Conservation (phyloP, 208 protist species). For the Trypanosomatidae sp. region DNA sequence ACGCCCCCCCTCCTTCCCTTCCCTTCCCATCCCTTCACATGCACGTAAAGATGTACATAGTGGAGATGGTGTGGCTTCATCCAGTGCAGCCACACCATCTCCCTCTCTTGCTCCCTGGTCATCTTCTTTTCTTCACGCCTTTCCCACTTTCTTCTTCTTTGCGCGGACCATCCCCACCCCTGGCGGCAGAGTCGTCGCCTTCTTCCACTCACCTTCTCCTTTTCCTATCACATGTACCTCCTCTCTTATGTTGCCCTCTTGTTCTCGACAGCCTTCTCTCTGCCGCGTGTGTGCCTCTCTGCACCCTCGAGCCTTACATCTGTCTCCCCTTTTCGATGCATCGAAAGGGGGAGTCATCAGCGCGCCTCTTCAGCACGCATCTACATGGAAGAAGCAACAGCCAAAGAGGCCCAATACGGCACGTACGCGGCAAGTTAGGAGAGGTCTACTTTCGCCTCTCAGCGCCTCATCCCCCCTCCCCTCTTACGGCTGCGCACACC, state of each 20-base stretch:
- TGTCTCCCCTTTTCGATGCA: background rate
- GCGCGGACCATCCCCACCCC: background rate
- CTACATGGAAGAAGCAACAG: background rate
- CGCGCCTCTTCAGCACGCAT: background rate
- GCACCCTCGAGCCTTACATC: background rate
- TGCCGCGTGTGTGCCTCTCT: background rate
- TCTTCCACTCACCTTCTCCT: background rate
- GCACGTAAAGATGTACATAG: background rate
- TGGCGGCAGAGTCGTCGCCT: background rate
- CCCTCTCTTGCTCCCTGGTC: background rate
- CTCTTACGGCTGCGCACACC: background rate
- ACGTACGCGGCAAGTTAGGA: background rate
- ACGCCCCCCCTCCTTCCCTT: too few species aligned
- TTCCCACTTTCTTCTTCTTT: background rate
- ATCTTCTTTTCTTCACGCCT: background rate
- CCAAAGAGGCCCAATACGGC: background rate
- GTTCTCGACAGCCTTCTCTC: background rate
- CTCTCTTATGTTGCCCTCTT: background rate
- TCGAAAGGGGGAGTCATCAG: background rate
- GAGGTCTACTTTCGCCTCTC: background rate
- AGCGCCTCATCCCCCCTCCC: background rate
- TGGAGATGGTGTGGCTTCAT: background rate
- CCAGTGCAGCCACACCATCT: background rate
- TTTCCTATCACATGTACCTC: background rate
- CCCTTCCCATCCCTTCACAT: background rate